Evolutionary conservation across 2,329 filamentous ascomycete genomes (phyloP).

Genomic region (Verticillium alfalfae): DNA sequence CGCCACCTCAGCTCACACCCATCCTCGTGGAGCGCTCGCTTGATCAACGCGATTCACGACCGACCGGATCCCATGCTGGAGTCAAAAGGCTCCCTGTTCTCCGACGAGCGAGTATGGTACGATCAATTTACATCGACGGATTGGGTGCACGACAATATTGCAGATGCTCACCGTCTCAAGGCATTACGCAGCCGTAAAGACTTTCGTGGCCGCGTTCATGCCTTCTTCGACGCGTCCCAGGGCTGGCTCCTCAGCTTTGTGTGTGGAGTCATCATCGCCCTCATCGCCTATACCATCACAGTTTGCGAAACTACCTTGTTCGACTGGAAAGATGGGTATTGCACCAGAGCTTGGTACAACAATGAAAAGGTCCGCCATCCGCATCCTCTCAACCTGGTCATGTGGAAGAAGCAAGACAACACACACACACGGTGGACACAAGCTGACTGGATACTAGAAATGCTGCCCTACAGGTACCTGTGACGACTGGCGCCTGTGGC

Average conservation of each 20-base stretch:
- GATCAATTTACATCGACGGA: conserved; percentile 97
- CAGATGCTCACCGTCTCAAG: conserved; percentile 85
- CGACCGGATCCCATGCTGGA: conserved; percentile 54
- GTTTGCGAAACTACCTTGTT: conserved; percentile 81
- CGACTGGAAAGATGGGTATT: conserved; percentile 89
- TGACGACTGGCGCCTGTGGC: conserved; percentile 53
- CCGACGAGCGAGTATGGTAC: conserved; percentile 93
- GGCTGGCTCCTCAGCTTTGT: conserved; percentile 92
- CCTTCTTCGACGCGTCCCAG: conserved; percentile 80
- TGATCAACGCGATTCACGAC: conserved; percentile 57
- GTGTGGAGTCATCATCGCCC: conserved; percentile 79
- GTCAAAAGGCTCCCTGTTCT: conserved; percentile 60
- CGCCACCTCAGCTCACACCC: conserved; percentile 51
- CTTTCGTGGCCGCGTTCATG: conserved; percentile 70
- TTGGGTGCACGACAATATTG: conserved; percentile 97
- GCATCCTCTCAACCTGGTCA: too few species aligned
- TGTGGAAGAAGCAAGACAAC: not conserved
- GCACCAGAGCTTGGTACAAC: conserved; percentile 62
- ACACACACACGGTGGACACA: not conserved
- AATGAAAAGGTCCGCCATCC: conserved; percentile 55
- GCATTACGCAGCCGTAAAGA: conserved; percentile 76
- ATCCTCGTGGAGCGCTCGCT: conserved; percentile 51
- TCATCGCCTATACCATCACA: conserved; percentile 84
- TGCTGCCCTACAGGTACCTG: conserved; percentile 52
- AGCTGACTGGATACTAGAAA: conserved; percentile 24